Evolutionary conservation across 2,329 filamentous ascomycete genomes (phyloP), one percentile per base, ranked within the genome.

Genomic region (Akanthomyces uredinophilus): DNA sequence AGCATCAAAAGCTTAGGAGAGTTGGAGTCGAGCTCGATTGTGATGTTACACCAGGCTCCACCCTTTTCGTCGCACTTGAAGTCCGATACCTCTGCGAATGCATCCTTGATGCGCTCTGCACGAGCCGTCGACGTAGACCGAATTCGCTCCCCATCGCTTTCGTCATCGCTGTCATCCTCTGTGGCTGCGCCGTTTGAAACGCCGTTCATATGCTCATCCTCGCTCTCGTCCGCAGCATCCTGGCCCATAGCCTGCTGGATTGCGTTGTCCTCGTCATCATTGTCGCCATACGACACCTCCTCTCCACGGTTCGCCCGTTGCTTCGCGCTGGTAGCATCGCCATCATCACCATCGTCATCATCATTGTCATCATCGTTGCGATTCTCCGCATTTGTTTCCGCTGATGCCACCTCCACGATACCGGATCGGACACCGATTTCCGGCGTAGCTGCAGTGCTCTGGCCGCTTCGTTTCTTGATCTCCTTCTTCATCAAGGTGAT

Each of bases 1-100:
- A 98, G 87, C 84, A 99, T 95, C 64, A 99, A 85, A 53, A 99
- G 83, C 78, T 99, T 99, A 66, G 94, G 90, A 16, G 89, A 89
- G 49, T 84, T 80, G 47, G 88, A 85, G 65, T 91, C 86, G 72
- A 96, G 97, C 75, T 89, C 91, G 64, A 98, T 84, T 18, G 89
- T 90, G 70, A 98, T 86, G 66, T 88, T 84, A 75, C 91, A 96
- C 80, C 87, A 90, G 46, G 83, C 83, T 66, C 92, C 93, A 20
- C 79, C 78, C 62, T 80, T 80, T 68, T 92, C 87, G 74, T 96
- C 90, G 72, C 93, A 96, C 66, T 84, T 83, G 80, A 97, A 97
- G 47, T 82, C 80, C 5, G 87, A 87, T 51, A 97, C 83, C 68
- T 92, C 87, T 5, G 79, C 77, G 65, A 86, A 85, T 64, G 81